These are phyloP conservation scores for Camptophora hylomeconis DNA, from an alignment of 2,329 filamentous ascomycete genomes.

Conservation along the genomic window DNA sequence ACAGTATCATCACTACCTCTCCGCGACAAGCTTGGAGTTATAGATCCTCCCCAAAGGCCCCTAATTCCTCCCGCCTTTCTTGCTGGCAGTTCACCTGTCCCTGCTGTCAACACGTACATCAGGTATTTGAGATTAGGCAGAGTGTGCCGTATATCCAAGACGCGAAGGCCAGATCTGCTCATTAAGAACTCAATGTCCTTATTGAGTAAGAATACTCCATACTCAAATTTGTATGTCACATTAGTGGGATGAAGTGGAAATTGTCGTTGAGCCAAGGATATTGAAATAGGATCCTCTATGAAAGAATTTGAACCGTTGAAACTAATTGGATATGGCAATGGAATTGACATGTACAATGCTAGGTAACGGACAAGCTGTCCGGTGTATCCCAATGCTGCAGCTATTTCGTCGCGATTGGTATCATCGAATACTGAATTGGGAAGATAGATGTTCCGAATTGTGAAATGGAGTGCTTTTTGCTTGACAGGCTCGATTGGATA, in stretches of 20 bases:
- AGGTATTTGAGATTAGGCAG: constrained; percentile 89
- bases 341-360: constrained; percentile 67
- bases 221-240: constrained; percentile 84
- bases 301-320: constrained; percentile 61
- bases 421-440: constrained; percentile 71
- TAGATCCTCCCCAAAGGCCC: constrained; percentile 28
- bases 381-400: constrained; percentile 70
- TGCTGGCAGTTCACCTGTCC: constrained; percentile 48
- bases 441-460: constrained; percentile 63
- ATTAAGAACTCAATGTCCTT: constrained; percentile 73
- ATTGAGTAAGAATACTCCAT: constrained; percentile 91
- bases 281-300: constrained; percentile 60
- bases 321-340: constrained; percentile 68
- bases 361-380: constrained; percentile 63
- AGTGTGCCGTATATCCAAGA: constrained; percentile 83
- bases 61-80: constrained; percentile 41
- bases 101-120: constrained; percentile 76
- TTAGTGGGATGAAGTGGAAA: constrained; percentile 72
- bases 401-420: constrained; percentile 54
- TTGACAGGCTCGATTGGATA: constrained; percentile 65
- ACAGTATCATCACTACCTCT: constrained; percentile 29
- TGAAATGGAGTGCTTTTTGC: constrained; percentile 60
- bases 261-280: constrained; percentile 42
- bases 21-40: constrained; percentile 26
- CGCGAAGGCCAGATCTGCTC: constrained; percentile 55